Base-by-base conservation (phyloP, 108 stramenopile species). In the Pseudonitzschia multiseries region DNA sequence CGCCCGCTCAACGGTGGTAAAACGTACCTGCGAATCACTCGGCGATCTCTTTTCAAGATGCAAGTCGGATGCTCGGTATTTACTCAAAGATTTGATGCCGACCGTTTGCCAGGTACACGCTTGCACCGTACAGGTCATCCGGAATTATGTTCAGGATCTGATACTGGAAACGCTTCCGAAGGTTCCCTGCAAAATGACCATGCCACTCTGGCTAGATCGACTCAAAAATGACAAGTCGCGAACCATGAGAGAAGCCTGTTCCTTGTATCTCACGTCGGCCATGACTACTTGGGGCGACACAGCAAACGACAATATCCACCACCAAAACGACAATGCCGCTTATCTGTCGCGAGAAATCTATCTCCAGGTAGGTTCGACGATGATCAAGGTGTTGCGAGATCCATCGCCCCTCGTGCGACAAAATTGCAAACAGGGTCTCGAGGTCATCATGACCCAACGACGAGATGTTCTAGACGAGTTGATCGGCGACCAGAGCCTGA, bases 101-200 rank as follows among this genome's bases (percentile, higher is more conserved):
- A 27, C 81, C 51, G 79, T 94, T 8, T 76, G 91, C 8, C 68
- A 74, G 52, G 82, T 90, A 1, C 91, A 91, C 52, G 86, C 88
- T 12, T 90, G 88, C 71, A 94, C 93, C 5, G 89, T 92, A 61
- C 83, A 86, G 22, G 87, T 91, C 40, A 90, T 94, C 54, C 87
- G 91, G 57, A 69, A 68, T 8, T 84, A 87, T 26, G 93, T 89
- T 22, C 80, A 86, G 59, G 71, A 65, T 28, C 83, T 92, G 85
- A 72, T 79, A 13, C 21, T 83, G 29, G 81, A 87, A 32, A 57
- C 79, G 13, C 52, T 94, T 27, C 81, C 81, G 0, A 75, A 76
- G 20, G 82, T 85, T 22, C 87, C 87, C 21, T 91, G 90, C 71
- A 91, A 89, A 70, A 86, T 89, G 69, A 77, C 75, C 29, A 77